A percentile compares a stretch with the other conserved stretches of the same genome.
These are phyloP conservation scores for Colletotrichum neosansevieriae DNA, from an alignment of 2,329 filamentous ascomycete genomes.

Conservation along the genomic window DNA sequence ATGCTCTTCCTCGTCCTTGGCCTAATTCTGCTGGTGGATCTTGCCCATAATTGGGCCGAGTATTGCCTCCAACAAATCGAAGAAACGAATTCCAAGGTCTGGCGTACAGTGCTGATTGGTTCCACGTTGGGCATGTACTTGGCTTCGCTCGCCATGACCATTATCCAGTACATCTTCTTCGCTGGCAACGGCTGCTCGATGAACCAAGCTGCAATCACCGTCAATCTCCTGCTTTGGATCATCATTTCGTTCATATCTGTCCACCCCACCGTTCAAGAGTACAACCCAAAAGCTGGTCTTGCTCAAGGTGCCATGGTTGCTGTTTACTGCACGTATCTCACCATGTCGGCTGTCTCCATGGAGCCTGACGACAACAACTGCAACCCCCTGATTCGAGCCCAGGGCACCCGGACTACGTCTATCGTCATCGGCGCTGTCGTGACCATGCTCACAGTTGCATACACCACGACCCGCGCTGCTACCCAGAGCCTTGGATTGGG, in stretches of 20 bases:
- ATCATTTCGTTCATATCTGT: constrained; percentile 86
- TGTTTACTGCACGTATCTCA: constrained; percentile 98
- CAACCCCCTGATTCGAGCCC: constrained; percentile 89
- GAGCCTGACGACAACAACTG: constrained; percentile 93
- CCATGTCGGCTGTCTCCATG: constrained; percentile 98
- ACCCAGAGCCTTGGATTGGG: constrained; percentile 87
- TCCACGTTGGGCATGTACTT: constrained; percentile 96
- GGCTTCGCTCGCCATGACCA: constrained; percentile 90
- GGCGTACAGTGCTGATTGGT: constrained; percentile 89
- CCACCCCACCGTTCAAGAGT: constrained; percentile 89
- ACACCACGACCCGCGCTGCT: constrained; percentile 95
- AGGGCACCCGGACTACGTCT: constrained; percentile 89
- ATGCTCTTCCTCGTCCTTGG: constrained; percentile 95
- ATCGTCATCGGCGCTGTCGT: constrained; percentile 94
- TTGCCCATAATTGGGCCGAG: constrained; percentile 97
- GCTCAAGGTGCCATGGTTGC: constrained; percentile 99
- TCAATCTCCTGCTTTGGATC: constrained; percentile 89
- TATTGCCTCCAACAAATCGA: constrained; percentile 96
- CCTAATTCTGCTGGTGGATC: constrained; percentile 90
- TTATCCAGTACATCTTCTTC: constrained; percentile 98
- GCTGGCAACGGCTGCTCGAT: constrained; percentile 84
- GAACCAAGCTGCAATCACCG: constrained; percentile 96
- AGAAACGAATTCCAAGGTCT: constrained; percentile 83
- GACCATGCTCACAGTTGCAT: constrained; percentile 96
- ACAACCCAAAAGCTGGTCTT: constrained; percentile 91